Evolutionary conservation across 805 yeast genomes (phyloP), one percentile per base, ranked within the genome.

Genomic region (Suhomyces xylopsoci): DNA sequence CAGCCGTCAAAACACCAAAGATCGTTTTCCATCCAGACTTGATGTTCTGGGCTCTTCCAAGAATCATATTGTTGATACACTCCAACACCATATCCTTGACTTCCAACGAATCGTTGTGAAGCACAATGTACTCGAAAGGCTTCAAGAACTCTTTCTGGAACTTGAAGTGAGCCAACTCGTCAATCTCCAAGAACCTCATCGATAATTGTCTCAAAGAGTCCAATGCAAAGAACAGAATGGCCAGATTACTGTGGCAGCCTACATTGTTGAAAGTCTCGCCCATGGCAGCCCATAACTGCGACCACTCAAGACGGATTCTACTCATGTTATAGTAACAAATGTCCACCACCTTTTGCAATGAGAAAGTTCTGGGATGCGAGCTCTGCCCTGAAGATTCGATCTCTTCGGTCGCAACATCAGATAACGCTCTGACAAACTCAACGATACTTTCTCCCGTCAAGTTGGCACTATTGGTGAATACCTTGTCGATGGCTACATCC

Each of bases 321-420:
- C 84, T 84, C 97, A 94, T 94, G 67, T 96, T 96, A 75, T 96
- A 94, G 69, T 94, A 93, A 70, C 97, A 93, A 43, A 94, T 96
- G 70, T 96, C 99, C 49, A 94, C 96, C 79, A 94, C 88, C 66
- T 94, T 94, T 65, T 91, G 98, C 57, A 94, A 73, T 0, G 98
- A 89, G 65, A 90, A 96, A 71, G 90, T 86, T 66, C 99, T 79
- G 38, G 98, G 99, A 55, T 89, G 84, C 6, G 80, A 76, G 44
- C 92, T 85, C 62, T 83, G 84, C 6, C 91, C 92, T 1, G 96
- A 87, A 0, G 96, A 87, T 56, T 88, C 91, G 55, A 94, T 90
- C 68, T 94, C 99, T 62, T 92, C 97, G 42, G 83, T 74, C 0
- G 97, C 88, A 25, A 94, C 96, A 54, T 83, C 88, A 3, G 96